A percentile compares a stretch with the other conserved stretches of the same genome.
These are phyloP conservation scores for Septoria linicola DNA, from an alignment of 2,329 filamentous ascomycete genomes.

Conservation along the genomic window DNA sequence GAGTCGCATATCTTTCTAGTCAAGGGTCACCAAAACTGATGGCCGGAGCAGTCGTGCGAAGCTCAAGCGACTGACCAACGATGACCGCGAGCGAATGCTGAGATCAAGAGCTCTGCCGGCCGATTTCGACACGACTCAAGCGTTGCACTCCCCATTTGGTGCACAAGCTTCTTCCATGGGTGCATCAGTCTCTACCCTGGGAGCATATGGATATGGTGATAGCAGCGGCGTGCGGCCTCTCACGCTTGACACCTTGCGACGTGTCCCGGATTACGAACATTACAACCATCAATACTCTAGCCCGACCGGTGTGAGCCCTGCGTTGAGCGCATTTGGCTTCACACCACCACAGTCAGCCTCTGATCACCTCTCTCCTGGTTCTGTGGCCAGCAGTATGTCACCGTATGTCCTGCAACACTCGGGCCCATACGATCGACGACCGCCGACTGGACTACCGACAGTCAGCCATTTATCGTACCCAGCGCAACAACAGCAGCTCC, in stretches of 20 bases:
- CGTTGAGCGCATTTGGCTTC: slow-evolving; percentile 67
- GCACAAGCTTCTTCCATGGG: slow-evolving; percentile 45
- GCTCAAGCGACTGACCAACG: slow-evolving; percentile 60
- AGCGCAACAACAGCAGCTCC: slow-evolving; percentile 39
- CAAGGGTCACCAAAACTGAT: slow-evolving; percentile 15
- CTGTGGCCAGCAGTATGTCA: slow-evolving; percentile 41
- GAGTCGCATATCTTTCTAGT: slow-evolving; percentile 26
- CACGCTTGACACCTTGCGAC: slow-evolving; percentile 66
- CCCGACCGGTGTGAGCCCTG: slow-evolving; percentile 64
- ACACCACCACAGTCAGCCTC: slow-evolving; percentile 54
- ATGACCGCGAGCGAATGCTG: slow-evolving; percentile 62
- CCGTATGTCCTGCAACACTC: slow-evolving; percentile 40
- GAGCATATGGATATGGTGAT: slow-evolving; percentile 44
- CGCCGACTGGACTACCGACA: slow-evolving; percentile 23
- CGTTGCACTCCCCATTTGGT: slow-evolving; percentile 56
- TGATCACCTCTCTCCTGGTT: slow-evolving; percentile 48
- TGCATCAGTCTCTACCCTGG: slow-evolving; percentile 51
- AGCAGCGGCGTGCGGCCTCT: slow-evolving; percentile 66
- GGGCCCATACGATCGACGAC: slow-evolving; percentile 28
- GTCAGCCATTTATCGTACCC: slow-evolving; percentile 20
- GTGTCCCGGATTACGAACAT: slow-evolving; percentile 63
- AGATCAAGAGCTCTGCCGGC: slow-evolving; percentile 60
- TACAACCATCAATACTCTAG: slow-evolving; percentile 60
- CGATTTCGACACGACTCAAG: slow-evolving; percentile 60
- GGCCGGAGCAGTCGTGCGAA: slow-evolving; percentile 54